Evolutionary conservation across 2,329 filamentous ascomycete species (phyloP), one percentile per base, ranked within the genome.

Genomic region (Nemania diffusa): DNA sequence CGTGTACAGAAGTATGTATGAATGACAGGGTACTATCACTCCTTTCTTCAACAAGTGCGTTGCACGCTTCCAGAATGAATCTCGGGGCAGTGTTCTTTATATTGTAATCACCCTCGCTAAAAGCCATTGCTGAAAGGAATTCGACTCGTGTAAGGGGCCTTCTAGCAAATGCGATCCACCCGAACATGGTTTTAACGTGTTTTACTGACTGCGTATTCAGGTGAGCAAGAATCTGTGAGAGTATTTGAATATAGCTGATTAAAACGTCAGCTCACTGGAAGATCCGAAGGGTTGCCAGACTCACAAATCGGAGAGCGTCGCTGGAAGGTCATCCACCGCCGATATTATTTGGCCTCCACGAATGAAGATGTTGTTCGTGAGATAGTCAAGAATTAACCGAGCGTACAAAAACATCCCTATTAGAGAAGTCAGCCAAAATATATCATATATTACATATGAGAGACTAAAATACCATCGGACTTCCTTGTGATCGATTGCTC

Each of bases 401-500:
- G 58, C 58, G n/a, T 61, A 61, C n/a, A 61, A 17, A 5, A 61
- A 61, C 58, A 61, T 61, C 24, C 58, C 58, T 61, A 24, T 32
- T 7, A 22, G 5, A 44, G 6, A 13, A 24, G 20, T 9, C 26
- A 5, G 44, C 42, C 13, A 56, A 56, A 42, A 40, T 34, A 1
- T 15, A 40, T 50, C 27, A 9, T 5, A 32, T 17, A 58, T 8
- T 8, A n/a, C n/a, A 22, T 24, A 17, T n/a, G 20, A 17, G 42
- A 11, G 42, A 8, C 13, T 5, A 59, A 11, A n/a, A 1, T 11
- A 60, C 57, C 57, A 22, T 60, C 44, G 2, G 57, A 60, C 46
- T 60, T 60, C 24, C 17, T 42, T n/a, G 15, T 51, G 11, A 60
- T 50, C 15, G 24, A 51, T 11, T 51, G 20, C 24, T 60, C 29